Base-by-base conservation (phyloP, 163 green algal species). In the Scenedesmus sp. region DNA sequence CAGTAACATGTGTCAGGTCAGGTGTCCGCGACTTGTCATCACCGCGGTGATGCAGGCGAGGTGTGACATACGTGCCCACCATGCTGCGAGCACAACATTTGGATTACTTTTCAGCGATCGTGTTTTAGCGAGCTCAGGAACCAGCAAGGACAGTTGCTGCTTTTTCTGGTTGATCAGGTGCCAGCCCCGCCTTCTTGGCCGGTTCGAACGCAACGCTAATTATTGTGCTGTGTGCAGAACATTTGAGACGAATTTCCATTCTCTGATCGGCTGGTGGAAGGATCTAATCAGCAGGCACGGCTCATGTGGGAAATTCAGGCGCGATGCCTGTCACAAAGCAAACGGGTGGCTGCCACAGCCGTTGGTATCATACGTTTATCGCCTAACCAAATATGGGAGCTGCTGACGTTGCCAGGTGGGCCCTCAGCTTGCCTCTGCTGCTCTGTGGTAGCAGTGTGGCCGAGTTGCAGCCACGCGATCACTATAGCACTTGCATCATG, bases 381-480 rank as follows among this genome's bases (percentile, higher is more conserved):
- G 13, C 82, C 82, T n/a, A 53, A 12, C 13, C 65, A 89, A 15
- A 18, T 89, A 26, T 89, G 85, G 85, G 61, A 83, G 35, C 44
- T 89, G 43, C 40, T 89, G 43, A 83, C 85, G 10, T 35, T 89
- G 24, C 85, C 85, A 83, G 85, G 85, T 89, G 16, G 42, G 40
- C 65, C 30, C 9, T 76, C 30, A 76, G 30, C 65, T 40, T 76
- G 30, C 4, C 33, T 76, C 65, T 37, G 30, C 65, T 76, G 65
- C 65, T 76, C 30, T 76, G 65, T 76, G 65, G 30, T 40, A 40
- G 3, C 30, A 40, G 26, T 40, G 65, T 76, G 65, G 65, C 59
- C 65, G 65, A 76, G 30, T 76, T 18, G 30, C 6, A 76, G 65
- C 65, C 76, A 51, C 76, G n/a, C n/a, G 76, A n/a, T n/a, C 33